phyloP scores from a whole-genome alignment of 768 basidiomycete species.

The Candolleomyces efflorescens region DNA sequence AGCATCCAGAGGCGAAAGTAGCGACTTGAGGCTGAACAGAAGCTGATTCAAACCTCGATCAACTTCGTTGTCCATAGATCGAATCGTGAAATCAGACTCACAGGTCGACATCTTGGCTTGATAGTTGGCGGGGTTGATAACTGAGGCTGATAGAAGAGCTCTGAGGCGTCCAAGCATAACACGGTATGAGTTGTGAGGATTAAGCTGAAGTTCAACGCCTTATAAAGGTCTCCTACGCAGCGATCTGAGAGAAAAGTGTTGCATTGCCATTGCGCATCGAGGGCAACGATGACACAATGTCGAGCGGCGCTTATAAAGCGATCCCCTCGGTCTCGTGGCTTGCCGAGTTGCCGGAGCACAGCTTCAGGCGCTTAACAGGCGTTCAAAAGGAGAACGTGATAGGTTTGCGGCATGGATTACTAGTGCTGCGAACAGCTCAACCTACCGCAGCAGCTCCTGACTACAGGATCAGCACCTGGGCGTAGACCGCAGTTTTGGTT shows the following conservation, averaged over 20 bases:
- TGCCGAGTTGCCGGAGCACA: no score
- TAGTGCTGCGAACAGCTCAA: no score
- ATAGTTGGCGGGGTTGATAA: constrained; percentile 33
- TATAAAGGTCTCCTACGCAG: not conserved
- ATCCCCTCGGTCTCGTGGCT: no score
- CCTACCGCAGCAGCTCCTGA: no score
- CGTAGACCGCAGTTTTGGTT: no score
- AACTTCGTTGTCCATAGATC: not conserved
- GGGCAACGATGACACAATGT: not conserved
- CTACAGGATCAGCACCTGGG: no score
- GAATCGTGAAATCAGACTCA: constrained; percentile 10
- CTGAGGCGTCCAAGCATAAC: constrained; percentile 14
- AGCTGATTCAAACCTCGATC: constrained; percentile 4
- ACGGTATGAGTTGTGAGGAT: constrained; percentile 1
- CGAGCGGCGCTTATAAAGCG: not conserved
- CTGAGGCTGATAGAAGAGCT: constrained; percentile 12
- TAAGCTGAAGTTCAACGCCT: not conserved
- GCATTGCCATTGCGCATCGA: not conserved
- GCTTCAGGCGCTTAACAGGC: no score
- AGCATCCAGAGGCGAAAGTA: constrained; percentile 62
- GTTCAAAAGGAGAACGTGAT: no score
- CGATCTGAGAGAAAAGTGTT: not conserved
- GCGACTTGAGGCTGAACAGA: constrained; percentile 30
- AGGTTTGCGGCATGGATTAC: no score
- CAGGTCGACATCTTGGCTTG: constrained; percentile 38